A percentile compares a stretch with the other conserved stretches of the same genome.
Evolutionary conservation across 2,329 filamentous ascomycete genomes (phyloP).

Genomic region (Fusarium subtropicale): DNA sequence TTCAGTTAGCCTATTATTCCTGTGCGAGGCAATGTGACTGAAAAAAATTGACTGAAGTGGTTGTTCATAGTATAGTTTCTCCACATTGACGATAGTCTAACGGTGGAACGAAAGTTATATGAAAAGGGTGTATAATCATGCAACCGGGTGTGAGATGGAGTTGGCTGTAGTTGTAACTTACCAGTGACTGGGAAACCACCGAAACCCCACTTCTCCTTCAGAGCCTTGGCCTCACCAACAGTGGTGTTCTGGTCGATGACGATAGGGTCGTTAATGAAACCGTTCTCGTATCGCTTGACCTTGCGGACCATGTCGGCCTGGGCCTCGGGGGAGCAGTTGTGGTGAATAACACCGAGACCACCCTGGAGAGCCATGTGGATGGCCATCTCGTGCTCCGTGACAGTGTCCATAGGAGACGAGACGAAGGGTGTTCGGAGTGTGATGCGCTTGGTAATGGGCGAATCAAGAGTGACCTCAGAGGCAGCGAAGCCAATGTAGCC

Average conservation of each 20-base stretch:
- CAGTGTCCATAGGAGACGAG: conserved; percentile 99
- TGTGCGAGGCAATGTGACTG: conserved; percentile 20
- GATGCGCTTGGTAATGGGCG: conserved; percentile 94
- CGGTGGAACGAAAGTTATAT: conserved; percentile 99
- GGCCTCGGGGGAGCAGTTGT: conserved; percentile 98
- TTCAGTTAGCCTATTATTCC: conserved; percentile 40
- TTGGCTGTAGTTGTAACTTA: conserved; percentile 64
- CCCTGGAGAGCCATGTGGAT: conserved; percentile 95
- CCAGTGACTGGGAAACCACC: conserved; percentile 98
- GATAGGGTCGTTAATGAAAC: conserved; percentile 96
- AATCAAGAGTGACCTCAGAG: conserved; percentile 87
- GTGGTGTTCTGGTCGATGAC: conserved; percentile 90
- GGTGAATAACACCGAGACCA: conserved; percentile 94
- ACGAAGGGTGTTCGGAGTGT: conserved; percentile 96
- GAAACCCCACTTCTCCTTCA: conserved; percentile 99
- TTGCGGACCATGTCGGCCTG: conserved; percentile 99
- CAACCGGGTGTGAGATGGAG: conserved; percentile 48
- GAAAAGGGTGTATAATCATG: conserved; percentile 83
- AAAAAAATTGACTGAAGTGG: conserved; percentile 29
- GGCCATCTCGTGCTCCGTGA: conserved; percentile 99
- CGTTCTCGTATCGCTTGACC: conserved; percentile 99
- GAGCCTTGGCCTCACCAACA: conserved; percentile 86
- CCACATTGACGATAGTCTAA: conserved; percentile 86
- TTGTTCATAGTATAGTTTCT: conserved; percentile 59
- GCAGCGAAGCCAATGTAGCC: conserved; percentile 99